Evolutionary conservation across 2,329 filamentous ascomycete species (phyloP), one percentile per base, ranked within the genome.

Genomic region (Plectosphaerella sp.): DNA sequence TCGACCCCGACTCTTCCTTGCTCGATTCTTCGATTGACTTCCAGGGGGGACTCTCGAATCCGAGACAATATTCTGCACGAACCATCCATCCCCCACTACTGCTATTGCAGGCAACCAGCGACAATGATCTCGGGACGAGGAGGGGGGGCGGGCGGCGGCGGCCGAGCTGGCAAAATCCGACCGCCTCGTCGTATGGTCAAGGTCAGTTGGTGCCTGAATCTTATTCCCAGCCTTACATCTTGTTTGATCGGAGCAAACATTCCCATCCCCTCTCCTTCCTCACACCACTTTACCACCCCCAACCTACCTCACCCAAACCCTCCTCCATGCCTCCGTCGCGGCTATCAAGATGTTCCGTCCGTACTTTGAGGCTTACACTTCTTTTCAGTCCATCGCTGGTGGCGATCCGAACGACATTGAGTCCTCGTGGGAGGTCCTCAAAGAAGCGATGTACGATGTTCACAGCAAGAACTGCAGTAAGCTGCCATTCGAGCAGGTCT

Each of bases 401-500:
- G 39, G 37, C 55, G 84, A 87, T 58, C 76, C 79, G 10, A 78
- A 88, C 61, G 90, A 95, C 59, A 96, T 96, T 65, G 89, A 96
- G n/a, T 77, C 82, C 3, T 89, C 86, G 60, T 99, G 94, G 94
- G 76, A 77, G 14, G 83, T 84, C 45, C 82, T 99, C 8, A 78
- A 85, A 45, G 80, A 84, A 47, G 91, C 93, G 4, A 82, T 99
- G 49, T 78, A 76, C 52, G 89, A 96, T 64, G 97, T 99, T 48
- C 92, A 97, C 72, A 88, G 85, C 53, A 92, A 95, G 67, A 94
- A 96, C 67, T 91, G 91, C 54, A 95, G 91, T 10, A 79, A 81
- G 15, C 82, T 99, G 3, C 96, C 92, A 1, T 99, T 97, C 73
- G 94, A 99, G 69, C 88, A 96, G 63, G 82, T 99, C 1, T 99